Percentiles rank a stretch among this genome's conserved stretches.
Evolutionary conservation across 2,329 filamentous ascomycete genomes (phyloP).

Genomic region (Botrytis fabae): DNA sequence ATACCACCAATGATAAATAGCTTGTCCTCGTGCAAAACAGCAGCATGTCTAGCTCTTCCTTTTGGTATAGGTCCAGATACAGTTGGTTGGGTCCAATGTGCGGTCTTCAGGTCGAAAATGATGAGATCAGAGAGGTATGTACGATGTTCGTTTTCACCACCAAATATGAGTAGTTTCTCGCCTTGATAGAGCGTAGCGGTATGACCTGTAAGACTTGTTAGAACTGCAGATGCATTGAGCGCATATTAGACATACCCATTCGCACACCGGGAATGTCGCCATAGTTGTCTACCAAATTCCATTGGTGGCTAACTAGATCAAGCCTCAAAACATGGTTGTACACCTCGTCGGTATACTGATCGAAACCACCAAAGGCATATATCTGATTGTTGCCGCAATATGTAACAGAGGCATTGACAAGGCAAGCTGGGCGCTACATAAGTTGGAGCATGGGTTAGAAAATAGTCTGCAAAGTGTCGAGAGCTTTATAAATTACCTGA

Average conservation of each 20-base stretch:
- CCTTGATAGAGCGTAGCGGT: slow-evolving; percentile 93
- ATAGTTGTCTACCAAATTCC: slow-evolving; percentile 97
- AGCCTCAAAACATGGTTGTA: slow-evolving; percentile 96
- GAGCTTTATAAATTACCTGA: slow-evolving; percentile 45
- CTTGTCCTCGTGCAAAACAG: slow-evolving; percentile 91
- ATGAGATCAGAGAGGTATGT: slow-evolving; percentile 95
- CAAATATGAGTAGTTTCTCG: slow-evolving; percentile 94
- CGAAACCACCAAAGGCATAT: slow-evolving; percentile 96
- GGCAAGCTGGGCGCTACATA: slow-evolving; percentile 71
- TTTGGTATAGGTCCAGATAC: slow-evolving; percentile 82
- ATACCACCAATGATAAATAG: slow-evolving; percentile 96
- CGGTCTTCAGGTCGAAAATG: slow-evolving; percentile 90
- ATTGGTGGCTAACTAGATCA: slow-evolving; percentile 84
- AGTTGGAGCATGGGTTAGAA: slow-evolving; percentile 10
- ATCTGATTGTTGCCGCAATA: slow-evolving; percentile 97
- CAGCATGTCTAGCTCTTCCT: slow-evolving; percentile 88
- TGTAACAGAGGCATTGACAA: slow-evolving; percentile 98
- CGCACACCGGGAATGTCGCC: slow-evolving; percentile 95
- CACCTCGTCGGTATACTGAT: slow-evolving; percentile 97
- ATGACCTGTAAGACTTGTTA: slow-evolving; percentile 62
- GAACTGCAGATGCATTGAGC: not conserved
- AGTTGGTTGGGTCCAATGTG: slow-evolving; percentile 91
- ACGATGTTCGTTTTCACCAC: slow-evolving; percentile 95
- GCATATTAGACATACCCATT: slow-evolving; percentile 67
- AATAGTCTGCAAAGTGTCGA: not conserved